phyloP scores from a whole-genome alignment of 108 stramenopile genomes.

The Cyclostephanos tholiformis region DNA sequence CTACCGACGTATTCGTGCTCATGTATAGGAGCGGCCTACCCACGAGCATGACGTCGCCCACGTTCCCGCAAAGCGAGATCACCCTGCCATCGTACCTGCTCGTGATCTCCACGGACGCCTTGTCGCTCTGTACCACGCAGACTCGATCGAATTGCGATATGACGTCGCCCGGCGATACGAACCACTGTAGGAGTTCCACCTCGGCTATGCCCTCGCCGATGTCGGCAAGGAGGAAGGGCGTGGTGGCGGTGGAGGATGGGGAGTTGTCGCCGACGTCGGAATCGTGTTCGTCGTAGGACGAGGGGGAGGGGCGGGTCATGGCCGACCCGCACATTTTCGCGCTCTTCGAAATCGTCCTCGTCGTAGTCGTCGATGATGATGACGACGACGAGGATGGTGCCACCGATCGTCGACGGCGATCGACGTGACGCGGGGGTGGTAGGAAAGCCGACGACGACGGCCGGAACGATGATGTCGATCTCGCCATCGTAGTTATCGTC shows the following conservation, averaged over 20 bases:
- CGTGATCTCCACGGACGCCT: conserved; percentile 98
- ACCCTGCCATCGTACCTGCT: conserved; percentile 93
- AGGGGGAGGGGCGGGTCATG: no score
- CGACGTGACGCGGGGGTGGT: no score
- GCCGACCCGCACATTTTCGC: no score
- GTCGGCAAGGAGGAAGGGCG: conserved; percentile 90
- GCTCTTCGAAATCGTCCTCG: background rate
- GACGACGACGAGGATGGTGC: no score
- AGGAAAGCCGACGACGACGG: no score
- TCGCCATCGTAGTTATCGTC: no score
- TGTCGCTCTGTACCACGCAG: conserved; percentile 97
- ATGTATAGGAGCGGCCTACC: conserved; percentile 79
- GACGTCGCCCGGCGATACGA: conserved; percentile 80
- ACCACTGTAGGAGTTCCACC: conserved; percentile 97
- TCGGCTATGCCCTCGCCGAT: conserved; percentile 99
- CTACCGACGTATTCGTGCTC: background rate
- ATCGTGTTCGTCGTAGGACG: background rate
- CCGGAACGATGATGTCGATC: no score
- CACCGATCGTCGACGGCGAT: no score
- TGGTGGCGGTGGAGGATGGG: background rate
- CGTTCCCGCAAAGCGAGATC: conserved; percentile 58
- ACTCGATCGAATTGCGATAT: conserved; percentile 94
- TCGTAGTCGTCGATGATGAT: background rate
- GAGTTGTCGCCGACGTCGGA: background rate
- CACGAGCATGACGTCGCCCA: conserved; percentile 91